A percentile compares a stretch with the other conserved stretches of the same genome.
These are phyloP conservation scores for Vicia faba DNA, from an alignment of 306 rosid species.

Conservation along the genomic window DNA sequence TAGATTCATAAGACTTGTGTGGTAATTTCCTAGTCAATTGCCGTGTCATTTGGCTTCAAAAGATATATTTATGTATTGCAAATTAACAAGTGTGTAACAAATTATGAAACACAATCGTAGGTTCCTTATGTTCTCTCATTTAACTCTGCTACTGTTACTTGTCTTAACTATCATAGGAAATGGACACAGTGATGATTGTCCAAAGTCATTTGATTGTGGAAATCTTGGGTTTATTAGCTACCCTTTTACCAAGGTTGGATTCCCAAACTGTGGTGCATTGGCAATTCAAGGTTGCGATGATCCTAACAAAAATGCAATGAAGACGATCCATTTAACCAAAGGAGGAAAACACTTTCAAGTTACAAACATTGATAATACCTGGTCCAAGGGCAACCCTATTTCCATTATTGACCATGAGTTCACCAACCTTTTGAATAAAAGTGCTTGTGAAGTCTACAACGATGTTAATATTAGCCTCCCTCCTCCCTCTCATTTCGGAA, in stretches of 20 bases:
- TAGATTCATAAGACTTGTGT: neutral
- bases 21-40: neutral
- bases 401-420: neutral
- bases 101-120: neutral
- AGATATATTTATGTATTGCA: neutral
- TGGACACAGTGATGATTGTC: neutral
- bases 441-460: slow-evolving; percentile 8
- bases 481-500: slow-evolving; percentile 18
- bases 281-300: slow-evolving; percentile 31
- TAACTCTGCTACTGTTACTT: neutral
- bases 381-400: neutral
- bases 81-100: neutral
- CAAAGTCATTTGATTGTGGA: slow-evolving; percentile 38
- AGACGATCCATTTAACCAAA: neutral
- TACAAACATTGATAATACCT: neutral
- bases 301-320: neutral
- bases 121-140: neutral
- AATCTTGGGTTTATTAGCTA: neutral
- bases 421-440: neutral
- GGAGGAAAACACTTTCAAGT: slow-evolving; percentile 21
- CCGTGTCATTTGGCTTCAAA: neutral
- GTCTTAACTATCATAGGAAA: neutral
- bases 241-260: slow-evolving; percentile 28
- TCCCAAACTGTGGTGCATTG: slow-evolving; percentile 33
- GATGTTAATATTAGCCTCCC: slow-evolving; percentile 23